These are phyloP conservation scores for Coemansia sp. DNA, from an alignment of 192 early-diverging fungal genomes.

Conservation along the genomic window DNA sequence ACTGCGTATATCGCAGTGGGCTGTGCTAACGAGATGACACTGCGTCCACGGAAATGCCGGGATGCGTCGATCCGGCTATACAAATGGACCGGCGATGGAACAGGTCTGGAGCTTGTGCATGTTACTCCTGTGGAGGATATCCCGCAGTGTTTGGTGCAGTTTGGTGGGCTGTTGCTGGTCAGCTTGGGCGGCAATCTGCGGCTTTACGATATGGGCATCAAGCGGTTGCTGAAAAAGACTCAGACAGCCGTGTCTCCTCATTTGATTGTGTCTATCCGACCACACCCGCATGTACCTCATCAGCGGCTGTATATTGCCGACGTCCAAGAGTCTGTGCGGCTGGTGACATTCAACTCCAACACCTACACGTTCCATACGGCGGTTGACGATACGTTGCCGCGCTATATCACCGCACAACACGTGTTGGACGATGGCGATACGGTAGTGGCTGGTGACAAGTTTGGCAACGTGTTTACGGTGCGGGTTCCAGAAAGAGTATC, in stretches of 20 bases:
- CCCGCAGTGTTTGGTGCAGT: conserved; percentile 76
- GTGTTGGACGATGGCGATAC: conserved; percentile 91
- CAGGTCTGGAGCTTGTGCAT: conserved; percentile 74
- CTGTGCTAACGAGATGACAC: conserved; percentile 65
- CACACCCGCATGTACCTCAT: conserved; percentile 59
- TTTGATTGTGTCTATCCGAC: conserved; percentile 67
- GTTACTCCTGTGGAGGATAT: conserved; percentile 36
- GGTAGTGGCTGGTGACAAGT: conserved; percentile 90
- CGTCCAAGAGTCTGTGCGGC: conserved; percentile 82
- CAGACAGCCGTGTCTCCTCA: conserved; percentile 66
- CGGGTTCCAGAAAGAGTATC: conserved; percentile 65
- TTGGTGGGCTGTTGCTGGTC: conserved; percentile 88
- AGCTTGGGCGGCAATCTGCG: conserved; percentile 81
- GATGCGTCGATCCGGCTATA: conserved; percentile 74
- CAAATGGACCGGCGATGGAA: conserved; percentile 64
- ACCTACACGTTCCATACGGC: conserved; percentile 86
- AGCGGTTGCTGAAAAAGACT: conserved; percentile 85
- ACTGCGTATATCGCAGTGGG: conserved; percentile 82
- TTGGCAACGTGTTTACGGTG: conserved; percentile 87
- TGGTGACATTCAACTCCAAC: conserved; percentile 64
- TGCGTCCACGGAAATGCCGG: conserved; percentile 68
- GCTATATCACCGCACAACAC: conserved; percentile 74
- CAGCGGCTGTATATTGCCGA: conserved; percentile 85
- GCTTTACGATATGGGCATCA: conserved; percentile 90
- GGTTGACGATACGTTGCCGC: conserved; percentile 88